These are phyloP conservation scores for Phytomonas serpens DNA, from an alignment of 208 protist genomes.

Conservation along the genomic window DNA sequence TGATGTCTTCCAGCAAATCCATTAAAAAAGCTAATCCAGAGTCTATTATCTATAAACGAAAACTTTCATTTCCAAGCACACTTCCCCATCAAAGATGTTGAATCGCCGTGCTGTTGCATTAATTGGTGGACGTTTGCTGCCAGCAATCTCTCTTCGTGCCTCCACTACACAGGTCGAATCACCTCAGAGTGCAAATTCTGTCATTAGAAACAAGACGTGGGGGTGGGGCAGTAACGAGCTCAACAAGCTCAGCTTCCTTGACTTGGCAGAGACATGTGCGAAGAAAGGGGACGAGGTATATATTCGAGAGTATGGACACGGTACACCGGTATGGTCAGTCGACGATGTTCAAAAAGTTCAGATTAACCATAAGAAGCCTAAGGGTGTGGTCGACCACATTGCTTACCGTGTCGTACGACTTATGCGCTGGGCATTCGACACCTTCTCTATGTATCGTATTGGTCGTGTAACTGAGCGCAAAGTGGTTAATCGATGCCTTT, in stretches of 20 bases:
- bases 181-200: not conserved
- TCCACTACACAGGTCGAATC: not conserved
- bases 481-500: constrained; percentile 39
- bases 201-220: not conserved
- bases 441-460: constrained; percentile 31
- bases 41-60: not conserved
- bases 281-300: constrained; percentile 6
- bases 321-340: constrained; percentile 13
- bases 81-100: not conserved
- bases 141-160: not conserved
- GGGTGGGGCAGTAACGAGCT: constrained; percentile 14
- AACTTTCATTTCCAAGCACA: not conserved
- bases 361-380: constrained; percentile 24
- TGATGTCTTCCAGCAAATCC: not conserved
- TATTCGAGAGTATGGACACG: constrained; percentile 6
- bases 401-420: constrained; percentile 16
- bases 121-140: not conserved
- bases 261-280: not conserved
- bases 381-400: constrained; percentile 18
- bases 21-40: not conserved
- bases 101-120: not conserved
- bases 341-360: constrained; percentile 23
- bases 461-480: constrained; percentile 20
- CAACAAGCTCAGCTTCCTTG: constrained; percentile 19
- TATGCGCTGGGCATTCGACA: constrained; percentile 39